Evolutionary conservation across 2,329 filamentous ascomycete species (phyloP).

Genomic region (Didymosphaeria variabile): DNA sequence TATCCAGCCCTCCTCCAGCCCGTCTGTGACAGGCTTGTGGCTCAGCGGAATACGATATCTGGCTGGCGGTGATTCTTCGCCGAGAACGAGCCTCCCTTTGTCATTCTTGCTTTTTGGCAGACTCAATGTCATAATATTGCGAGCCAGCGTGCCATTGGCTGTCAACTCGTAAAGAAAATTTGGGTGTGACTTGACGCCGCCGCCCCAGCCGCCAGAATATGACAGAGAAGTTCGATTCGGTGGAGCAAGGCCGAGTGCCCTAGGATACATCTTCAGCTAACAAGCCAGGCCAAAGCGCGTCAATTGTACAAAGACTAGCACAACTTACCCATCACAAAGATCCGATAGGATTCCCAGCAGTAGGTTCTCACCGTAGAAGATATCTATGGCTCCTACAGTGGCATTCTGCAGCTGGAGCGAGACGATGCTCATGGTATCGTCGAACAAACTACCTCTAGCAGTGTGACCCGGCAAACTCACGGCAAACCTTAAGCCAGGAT

Average conservation of each 20-base stretch:
- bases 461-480: not conserved
- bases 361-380: not conserved
- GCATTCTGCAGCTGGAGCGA: not conserved
- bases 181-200: not conserved
- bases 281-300: not conserved
- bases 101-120: not conserved
- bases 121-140: not conserved
- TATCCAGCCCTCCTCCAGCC: not conserved
- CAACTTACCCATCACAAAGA: not conserved
- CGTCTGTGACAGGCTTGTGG: not conserved
- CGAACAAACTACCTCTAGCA: not conserved
- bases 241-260: not conserved
- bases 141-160: not conserved
- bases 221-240: not conserved
- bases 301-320: not conserved
- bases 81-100: not conserved
- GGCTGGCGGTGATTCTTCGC: not conserved
- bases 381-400: not conserved
- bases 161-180: not conserved
- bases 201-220: not conserved
- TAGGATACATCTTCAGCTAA: not conserved
- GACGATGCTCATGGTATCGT: not conserved
- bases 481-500: not conserved
- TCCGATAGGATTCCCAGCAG: not conserved
- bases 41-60: not conserved